Evolutionary conservation across 768 basidiomycete genomes (phyloP), one percentile per base, ranked within the genome.

Genomic region (Xerocomellus amylosporus): DNA sequence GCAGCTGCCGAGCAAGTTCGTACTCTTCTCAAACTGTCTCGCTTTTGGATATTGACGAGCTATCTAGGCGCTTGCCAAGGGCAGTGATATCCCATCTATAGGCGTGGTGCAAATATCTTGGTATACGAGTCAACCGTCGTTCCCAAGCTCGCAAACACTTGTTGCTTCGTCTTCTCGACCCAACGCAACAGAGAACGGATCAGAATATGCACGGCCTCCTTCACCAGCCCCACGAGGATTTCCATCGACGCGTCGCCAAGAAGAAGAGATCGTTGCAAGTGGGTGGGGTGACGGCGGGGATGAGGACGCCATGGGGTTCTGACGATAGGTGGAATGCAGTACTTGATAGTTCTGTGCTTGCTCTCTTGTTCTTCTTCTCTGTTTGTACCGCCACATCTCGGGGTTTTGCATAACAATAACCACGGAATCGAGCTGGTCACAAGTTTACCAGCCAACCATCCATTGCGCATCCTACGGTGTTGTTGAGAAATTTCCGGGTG

Each of bases 291-390:
- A 72, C 31, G 83, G 77, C 24, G 82, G 76, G 39, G 86, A 81
- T 50, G 87, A 82, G 59, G 85, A 89, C 63, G 84, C 82, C 42
- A 89, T 90, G 85, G 86, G 87, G 38, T 84, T 89, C 80, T 70
- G 56, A 69, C 42, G 48, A 47, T 31, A 15, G 17, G 22, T 44
- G 36, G 53, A 30, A 46, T 37, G 30, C 17, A 37, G 17, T 31
- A 24, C 24, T 24, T 4, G 40, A 40, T 44, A 34, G 46, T 46
- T 54, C 41, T 58, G 44, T 41, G 22, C 33, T 52, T 47, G 19
- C 37, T 46, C 14, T 28, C 22, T 44, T 41, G 36, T 45, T 46
- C 41, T 37, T 56, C 40, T 31, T 44, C 33, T 49, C 51, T 36
- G 40, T 55, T 52, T 61, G 65, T 66, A 57, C 37, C 44, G 52